Evolutionary conservation across 768 basidiomycete genomes (phyloP).

Genomic region (Holtermannia corniformis): DNA sequence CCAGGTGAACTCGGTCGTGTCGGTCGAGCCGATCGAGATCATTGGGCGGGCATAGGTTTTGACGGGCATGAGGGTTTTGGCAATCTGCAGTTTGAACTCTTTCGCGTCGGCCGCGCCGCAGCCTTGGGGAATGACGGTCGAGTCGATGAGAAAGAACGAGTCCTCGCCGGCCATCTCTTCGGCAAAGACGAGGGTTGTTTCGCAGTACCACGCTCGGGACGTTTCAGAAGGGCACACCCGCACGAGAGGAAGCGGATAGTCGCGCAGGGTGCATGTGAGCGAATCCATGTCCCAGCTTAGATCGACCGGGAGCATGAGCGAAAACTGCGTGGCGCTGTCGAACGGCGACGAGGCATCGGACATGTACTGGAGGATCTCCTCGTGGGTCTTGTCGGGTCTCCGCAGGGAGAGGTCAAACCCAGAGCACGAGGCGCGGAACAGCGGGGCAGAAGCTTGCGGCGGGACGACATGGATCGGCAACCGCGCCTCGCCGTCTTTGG

Average conservation of each 20-base stretch:
- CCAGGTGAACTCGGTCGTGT: slow-evolving; percentile 72
- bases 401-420: slow-evolving; percentile 53
- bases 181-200: slow-evolving; percentile 65
- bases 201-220: slow-evolving; percentile 51
- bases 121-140: slow-evolving; percentile 53
- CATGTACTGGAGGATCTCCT: slow-evolving; percentile 44
- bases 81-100: slow-evolving; percentile 55
- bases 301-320: slow-evolving; percentile 73
- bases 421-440: slow-evolving; percentile 58
- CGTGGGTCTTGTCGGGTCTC: slow-evolving; percentile 53
- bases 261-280: slow-evolving; percentile 60
- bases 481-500: slow-evolving; percentile 8
- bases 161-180: slow-evolving; percentile 68
- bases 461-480: slow-evolving; percentile 43
- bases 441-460: slow-evolving; percentile 48
- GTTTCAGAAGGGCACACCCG: slow-evolving; percentile 49
- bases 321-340: slow-evolving; percentile 61
- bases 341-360: slow-evolving; percentile 59
- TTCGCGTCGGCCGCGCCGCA: slow-evolving; percentile 49
- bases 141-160: slow-evolving; percentile 65
- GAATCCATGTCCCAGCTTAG: slow-evolving; percentile 58
- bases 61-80: slow-evolving; percentile 90
- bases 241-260: slow-evolving; percentile 81
- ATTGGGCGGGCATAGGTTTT: slow-evolving; percentile 77
- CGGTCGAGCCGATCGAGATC: slow-evolving; percentile 57